These are phyloP conservation scores for Aspergillus haitiensis DNA, from an alignment of 495 filamentous ascomycete genomes.

Conservation along the genomic window DNA sequence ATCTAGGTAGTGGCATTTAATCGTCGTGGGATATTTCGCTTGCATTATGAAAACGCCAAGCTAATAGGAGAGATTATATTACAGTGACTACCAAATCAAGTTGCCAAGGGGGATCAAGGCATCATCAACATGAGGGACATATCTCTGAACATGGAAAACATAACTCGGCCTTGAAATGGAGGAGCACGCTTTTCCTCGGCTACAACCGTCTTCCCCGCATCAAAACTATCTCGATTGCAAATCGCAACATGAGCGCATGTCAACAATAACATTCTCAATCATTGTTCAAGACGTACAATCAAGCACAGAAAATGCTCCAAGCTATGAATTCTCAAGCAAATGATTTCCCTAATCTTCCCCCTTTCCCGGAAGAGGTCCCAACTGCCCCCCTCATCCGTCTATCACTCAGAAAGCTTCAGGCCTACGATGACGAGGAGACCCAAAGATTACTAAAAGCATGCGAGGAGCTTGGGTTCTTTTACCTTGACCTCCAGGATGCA, in stretches of 20 bases:
- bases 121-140: no score
- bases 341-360: conserved; percentile 41
- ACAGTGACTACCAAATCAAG: no score
- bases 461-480: conserved; percentile 63
- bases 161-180: no score
- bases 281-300: neutral
- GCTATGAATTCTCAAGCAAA: conserved; percentile 5
- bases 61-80: no score
- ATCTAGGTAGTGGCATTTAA: no score
- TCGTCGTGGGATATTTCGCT: no score
- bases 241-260: no score
- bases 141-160: no score
- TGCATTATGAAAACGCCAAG: no score
- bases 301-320: neutral
- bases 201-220: conserved; percentile 2
- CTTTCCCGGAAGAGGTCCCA: conserved; percentile 54
- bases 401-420: conserved; percentile 50
- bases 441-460: conserved; percentile 48
- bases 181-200: no score
- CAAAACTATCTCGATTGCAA: neutral
- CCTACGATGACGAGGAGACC: conserved; percentile 41
- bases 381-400: conserved; percentile 57
- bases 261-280: no score
- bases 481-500: conserved; percentile 53
- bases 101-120: no score